These are phyloP conservation scores for Viola odorata DNA, from an alignment of 345 rosid species.

Conservation along the genomic window DNA sequence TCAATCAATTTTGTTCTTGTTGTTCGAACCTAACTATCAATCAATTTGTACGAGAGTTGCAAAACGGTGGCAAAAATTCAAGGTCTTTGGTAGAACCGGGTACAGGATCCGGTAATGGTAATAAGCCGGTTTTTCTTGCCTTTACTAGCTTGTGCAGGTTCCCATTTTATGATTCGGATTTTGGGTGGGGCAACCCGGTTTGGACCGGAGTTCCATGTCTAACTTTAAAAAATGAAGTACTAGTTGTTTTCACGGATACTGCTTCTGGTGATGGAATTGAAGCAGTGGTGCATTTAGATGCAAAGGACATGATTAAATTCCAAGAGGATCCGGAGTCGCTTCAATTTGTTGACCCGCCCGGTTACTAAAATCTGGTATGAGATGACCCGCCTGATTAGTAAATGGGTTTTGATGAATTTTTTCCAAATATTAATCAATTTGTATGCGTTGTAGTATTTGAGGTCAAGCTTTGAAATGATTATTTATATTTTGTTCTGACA, in stretches of 20 bases:
- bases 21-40: too few relatives aligned
- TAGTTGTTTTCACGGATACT: constrained; percentile 37
- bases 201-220: constrained; percentile 12
- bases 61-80: constrained; percentile 8
- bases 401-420: not conserved
- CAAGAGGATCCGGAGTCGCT: constrained; percentile 13
- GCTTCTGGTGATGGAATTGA: constrained; percentile 31
- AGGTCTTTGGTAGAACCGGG: constrained; percentile 10
- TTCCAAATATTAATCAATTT: too few relatives aligned
- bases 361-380: not conserved
- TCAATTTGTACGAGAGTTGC: constrained; percentile 10
- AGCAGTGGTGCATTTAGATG: constrained; percentile 11
- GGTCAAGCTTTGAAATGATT: too few relatives aligned
- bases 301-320: constrained; percentile 15
- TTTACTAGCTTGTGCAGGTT: constrained; percentile 40
- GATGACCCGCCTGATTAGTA: not conserved
- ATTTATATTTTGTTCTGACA: too few relatives aligned
- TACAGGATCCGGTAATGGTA: constrained; percentile 6
- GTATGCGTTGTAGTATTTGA: too few relatives aligned
- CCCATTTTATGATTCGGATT: constrained; percentile 40
- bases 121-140: constrained; percentile 14
- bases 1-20: too few relatives aligned
- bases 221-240: constrained; percentile 25
- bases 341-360: not conserved
- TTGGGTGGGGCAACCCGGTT: constrained; percentile 30